Conservation (phyloP, 768 basidiomycete species). For the Mycena polygramma region DNA sequence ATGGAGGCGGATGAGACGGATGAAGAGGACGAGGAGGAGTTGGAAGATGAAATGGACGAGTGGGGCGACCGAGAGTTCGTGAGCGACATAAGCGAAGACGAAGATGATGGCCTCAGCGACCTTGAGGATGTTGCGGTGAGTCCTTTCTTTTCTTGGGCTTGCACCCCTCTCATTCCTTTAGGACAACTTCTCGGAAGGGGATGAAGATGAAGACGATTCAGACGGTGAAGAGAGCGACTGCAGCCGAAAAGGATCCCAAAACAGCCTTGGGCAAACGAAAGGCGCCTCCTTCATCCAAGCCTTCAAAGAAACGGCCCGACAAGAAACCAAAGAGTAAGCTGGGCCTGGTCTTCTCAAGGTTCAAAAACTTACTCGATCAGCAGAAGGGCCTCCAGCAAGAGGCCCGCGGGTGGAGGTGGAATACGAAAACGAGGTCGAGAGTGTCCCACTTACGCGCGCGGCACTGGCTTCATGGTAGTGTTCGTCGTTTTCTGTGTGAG, state of each 20-base stretch:
- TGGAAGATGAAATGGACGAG: conserved; percentile 62
- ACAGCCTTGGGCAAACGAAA: conserved; percentile 78
- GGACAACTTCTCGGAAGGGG: conserved; percentile 61
- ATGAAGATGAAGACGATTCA: conserved; percentile 51
- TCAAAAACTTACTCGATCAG: conserved; percentile 11
- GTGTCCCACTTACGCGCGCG: conserved; percentile 66
- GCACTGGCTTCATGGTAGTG: conserved; percentile 67
- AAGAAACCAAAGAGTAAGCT: conserved; percentile 73
- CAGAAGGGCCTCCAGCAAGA: conserved; percentile 67
- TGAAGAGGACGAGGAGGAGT: conserved; percentile 72
- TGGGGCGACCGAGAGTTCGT: conserved; percentile 80
- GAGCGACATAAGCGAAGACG: conserved; percentile 79
- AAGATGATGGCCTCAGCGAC: conserved; percentile 74
- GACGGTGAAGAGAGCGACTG: conserved; percentile 52
- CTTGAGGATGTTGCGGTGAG: conserved; percentile 78
- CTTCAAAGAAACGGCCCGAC: conserved; percentile 66
- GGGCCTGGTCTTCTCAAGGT: conserved; percentile 7
- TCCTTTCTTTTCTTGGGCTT: conserved; percentile 30
- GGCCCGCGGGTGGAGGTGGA: conserved; percentile 85
- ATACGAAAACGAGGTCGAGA: conserved; percentile 94
- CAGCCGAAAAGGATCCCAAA: conserved; percentile 53
- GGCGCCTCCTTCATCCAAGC: conserved; percentile 58
- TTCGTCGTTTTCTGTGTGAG: conserved; percentile 16
- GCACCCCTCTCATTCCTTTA: conserved; percentile 42
- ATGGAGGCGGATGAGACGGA: conserved; percentile 69